Evolutionary conservation across 371 early-diverging fungal species (phyloP), one percentile per base, ranked within the genome.

Genomic region (Mycotypha africana): DNA sequence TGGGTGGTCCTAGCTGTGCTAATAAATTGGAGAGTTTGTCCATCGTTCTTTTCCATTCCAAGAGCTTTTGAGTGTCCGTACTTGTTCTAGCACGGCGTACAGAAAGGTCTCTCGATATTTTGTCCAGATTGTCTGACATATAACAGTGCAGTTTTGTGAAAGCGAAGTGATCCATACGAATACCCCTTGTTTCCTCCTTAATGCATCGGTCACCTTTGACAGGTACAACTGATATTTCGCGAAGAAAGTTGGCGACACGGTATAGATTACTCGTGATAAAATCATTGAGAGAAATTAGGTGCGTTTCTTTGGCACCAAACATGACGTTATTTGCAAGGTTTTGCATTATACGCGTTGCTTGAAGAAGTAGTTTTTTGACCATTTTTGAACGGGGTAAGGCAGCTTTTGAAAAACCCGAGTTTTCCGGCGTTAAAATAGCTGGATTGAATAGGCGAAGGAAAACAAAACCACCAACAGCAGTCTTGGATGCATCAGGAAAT

Each of bases 321-420:
- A 88, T 75, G n/a, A 93, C 89, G 46, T 90, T 86, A 65, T 95
- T 96, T 17, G 95, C 93, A 54, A 96, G 58, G 55, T 93, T 95
- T 57, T 95, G 95, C 49, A 95, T 91, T 24, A 92, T 88, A 57
- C 95, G 93, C n/a, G 94, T 91, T 31, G 89, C 86, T 36, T 93
- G 70, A 15, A 95, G 62, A 31, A 94, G 62, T 8, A 92, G 85
- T 36, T 89, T 82, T n/a, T 88, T 79, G 12, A 91, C 64, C 25
- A 89, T 81, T 38, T 74, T 67, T 51, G 73, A 82, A 31, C 44
- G 35, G 19, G 70, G 67, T 8, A 75, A 42, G 2, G 71, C 62
- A 2, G 49, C 40, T 36, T 72, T 68, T 9, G 75, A 48, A 47
- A 81, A 46, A 1, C 75, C 74, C 31, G 71, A 69, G 1, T 53